Conservation (phyloP, 192 early-diverging fungal genomes). For the Martensiomyces pterosporus region DNA sequence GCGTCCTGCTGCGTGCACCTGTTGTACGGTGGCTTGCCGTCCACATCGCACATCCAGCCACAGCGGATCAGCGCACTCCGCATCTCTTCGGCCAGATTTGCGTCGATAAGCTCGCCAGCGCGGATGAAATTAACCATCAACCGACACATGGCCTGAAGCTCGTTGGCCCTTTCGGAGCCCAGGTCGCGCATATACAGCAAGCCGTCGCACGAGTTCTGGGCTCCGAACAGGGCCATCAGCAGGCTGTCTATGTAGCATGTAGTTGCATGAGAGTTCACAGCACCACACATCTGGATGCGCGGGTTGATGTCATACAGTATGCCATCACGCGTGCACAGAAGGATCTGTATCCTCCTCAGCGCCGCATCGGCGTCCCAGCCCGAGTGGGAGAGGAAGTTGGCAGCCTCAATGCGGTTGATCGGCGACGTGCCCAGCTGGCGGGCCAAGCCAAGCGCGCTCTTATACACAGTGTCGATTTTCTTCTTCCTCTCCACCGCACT, state of each 20-base stretch:
- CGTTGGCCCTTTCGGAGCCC: slow-evolving; percentile 30
- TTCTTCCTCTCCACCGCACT: slow-evolving; percentile 11
- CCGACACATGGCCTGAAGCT: slow-evolving; percentile 51
- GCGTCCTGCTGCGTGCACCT: slow-evolving; percentile 58
- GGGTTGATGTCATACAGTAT: slow-evolving; percentile 20
- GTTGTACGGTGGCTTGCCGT: background rate
- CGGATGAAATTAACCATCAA: slow-evolving; percentile 60
- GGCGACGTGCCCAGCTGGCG: slow-evolving; percentile 11
- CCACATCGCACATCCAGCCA: slow-evolving; percentile 44
- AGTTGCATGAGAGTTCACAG: slow-evolving; percentile 59
- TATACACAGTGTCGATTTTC: slow-evolving; percentile 12
- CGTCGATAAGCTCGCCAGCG: slow-evolving; percentile 54
- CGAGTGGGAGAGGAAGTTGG: slow-evolving; percentile 12
- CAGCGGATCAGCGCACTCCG: slow-evolving; percentile 48
- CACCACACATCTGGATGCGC: slow-evolving; percentile 32
- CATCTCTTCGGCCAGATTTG: slow-evolving; percentile 51
- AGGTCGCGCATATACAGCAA: slow-evolving; percentile 52
- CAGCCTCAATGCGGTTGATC: slow-evolving; percentile 16
- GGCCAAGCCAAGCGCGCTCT: slow-evolving; percentile 14
- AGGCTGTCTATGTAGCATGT: slow-evolving; percentile 68
- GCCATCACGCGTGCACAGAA: slow-evolving; percentile 27
- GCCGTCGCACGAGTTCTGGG: slow-evolving; percentile 56
- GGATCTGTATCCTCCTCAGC: slow-evolving; percentile 13
- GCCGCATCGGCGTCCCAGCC: slow-evolving; percentile 20
- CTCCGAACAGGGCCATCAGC: slow-evolving; percentile 64